Conservation (phyloP, 176 grass and related monocot genomes). For the Miscanthus lutarioriparius region DNA sequence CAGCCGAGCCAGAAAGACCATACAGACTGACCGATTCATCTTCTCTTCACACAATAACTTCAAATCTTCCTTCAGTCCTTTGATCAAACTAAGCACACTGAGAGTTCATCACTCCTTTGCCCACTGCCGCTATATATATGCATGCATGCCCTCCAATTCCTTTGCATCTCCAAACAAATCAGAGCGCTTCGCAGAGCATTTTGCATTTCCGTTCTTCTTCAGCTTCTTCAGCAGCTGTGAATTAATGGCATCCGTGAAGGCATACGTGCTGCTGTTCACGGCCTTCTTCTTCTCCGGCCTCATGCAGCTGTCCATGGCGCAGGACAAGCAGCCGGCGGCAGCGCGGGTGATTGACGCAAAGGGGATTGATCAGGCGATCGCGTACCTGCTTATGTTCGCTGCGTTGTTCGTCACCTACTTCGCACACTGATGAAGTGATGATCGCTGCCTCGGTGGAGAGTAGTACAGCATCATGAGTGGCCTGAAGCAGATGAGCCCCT, state of each 20-base stretch:
- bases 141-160: neutral
- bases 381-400: constrained; percentile 31
- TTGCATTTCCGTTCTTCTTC: neutral
- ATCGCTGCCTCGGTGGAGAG: neutral
- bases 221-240: neutral
- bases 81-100: constrained; percentile 8
- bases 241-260: constrained; percentile 9
- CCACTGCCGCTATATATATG: neutral
- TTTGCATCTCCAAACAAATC: neutral
- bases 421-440: neutral
- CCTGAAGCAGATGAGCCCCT: neutral
- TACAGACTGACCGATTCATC: constrained; percentile 22
- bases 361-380: constrained; percentile 27
- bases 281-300: constrained; percentile 39
- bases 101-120: neutral
- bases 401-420: constrained; percentile 35
- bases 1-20: neutral
- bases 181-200: neutral
- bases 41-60: neutral
- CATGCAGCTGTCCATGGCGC: constrained; percentile 24
- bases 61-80: neutral
- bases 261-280: constrained; percentile 18
- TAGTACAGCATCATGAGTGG: neutral
- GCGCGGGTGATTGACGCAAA: neutral
- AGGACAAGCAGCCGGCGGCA: no score